Percentiles rank a stretch among this genome's conserved stretches.
These are phyloP conservation scores for Meripilus lineatus DNA, from an alignment of 1,284 basidiomycete genomes.

Conservation along the genomic window DNA sequence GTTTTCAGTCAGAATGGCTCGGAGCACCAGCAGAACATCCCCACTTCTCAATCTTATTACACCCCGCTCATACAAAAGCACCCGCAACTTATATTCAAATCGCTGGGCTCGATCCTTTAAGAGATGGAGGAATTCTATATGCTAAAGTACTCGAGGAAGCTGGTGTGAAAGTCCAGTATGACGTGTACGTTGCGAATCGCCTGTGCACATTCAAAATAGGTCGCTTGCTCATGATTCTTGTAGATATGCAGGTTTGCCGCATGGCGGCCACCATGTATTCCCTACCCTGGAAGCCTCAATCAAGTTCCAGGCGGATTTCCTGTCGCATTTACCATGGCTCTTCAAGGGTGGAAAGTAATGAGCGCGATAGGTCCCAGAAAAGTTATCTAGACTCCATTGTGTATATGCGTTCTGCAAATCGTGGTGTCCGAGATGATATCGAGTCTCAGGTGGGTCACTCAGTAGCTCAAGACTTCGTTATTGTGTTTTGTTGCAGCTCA, in stretches of 20 bases:
- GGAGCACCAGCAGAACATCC: not conserved
- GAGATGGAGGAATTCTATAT: constrained; percentile 6
- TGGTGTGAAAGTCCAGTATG: constrained; percentile 1
- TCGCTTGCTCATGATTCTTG: not conserved
- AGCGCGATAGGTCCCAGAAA: too few relatives aligned
- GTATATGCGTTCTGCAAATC: too few relatives aligned
- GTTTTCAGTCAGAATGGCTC: not conserved
- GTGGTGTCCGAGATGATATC: too few relatives aligned
- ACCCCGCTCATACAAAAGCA: not conserved
- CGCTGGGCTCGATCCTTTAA: constrained; percentile 1
- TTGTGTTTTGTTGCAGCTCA: too few relatives aligned
- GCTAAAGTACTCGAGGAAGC: not conserved
- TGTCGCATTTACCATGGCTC: too few relatives aligned
- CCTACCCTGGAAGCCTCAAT: not conserved
- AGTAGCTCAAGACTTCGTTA: too few relatives aligned
- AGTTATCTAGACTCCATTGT: too few relatives aligned
- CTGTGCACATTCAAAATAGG: not conserved
- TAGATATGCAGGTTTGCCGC: constrained; percentile 3
- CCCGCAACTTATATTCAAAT: constrained; percentile 3
- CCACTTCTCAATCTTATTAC: not conserved
- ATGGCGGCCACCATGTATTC: constrained; percentile 1
- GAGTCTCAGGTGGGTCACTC: too few relatives aligned
- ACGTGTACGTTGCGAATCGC: not conserved
- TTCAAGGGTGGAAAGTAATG: too few relatives aligned
- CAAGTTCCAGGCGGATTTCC: constrained; percentile 9